Base-by-base conservation (phyloP, 352 stramenopile species). In the Globisporangium uncinulatum region DNA sequence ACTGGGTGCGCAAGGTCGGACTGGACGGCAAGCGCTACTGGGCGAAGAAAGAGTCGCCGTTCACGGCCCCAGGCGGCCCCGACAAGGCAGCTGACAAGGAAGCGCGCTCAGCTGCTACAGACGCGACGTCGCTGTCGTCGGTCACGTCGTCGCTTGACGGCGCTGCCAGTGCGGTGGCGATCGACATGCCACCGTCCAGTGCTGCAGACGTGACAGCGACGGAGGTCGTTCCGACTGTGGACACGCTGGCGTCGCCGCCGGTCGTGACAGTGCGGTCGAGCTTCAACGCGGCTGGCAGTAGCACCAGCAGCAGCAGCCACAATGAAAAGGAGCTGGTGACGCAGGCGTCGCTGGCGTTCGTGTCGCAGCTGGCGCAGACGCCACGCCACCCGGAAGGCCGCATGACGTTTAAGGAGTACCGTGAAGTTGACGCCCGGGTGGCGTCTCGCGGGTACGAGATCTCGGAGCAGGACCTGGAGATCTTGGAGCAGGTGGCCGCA, bases 391-490 rank as follows among this genome's bases (percentile, higher is more conserved):
- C 85, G 0, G 82, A 92, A 41, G 84, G 84, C 32, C 83, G 84
- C 49, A 92, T 94, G 82, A 92, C 82, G 31, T 94, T 94, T 58
- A 92, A 92, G 59, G 84, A 94, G 54, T 92, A 93, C 66, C 76
- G 81, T 31, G 85, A 94, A 74, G 85, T 94, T 31, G 84, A 94
- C 59, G 84, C 84, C 1, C 80, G 82, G 51, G 80, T 94, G 53
- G 84, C 84, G 5, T 94, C 84, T 41, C 76, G 83, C 24, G 85
- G 85, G 6, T 94, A 94, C 63, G 85, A 94, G 69, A 94, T 94
- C 54, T 92, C 82, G 41, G 83, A 92, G 56, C 80, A 94, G 57
- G 85, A 94, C 51, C 52, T 94, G 58, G 85, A 91, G 64, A 91
- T 94, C 57, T 67, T 94, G 5, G 84, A 92, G 53, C 82, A 94